Base-by-base conservation (phyloP, 2,329 filamentous ascomycete genomes). In the Sclerotinia spermophila region DNA sequence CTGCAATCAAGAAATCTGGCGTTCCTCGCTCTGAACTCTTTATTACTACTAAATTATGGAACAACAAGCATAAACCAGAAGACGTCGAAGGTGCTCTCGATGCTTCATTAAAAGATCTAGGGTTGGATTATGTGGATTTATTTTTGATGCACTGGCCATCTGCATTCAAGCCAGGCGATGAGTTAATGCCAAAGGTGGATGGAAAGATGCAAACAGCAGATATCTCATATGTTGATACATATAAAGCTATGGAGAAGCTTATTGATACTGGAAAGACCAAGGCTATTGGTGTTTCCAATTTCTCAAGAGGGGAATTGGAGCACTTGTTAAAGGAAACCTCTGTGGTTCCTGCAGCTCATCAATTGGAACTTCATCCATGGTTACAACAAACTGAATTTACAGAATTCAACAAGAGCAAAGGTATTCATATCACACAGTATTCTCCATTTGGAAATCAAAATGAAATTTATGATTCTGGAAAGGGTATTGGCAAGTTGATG, bases 91-190 rank as follows among this genome's bases (percentile, higher is more conserved):
- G 73, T 53, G 89, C 86, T 44, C 84, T 96, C 48, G 87, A 93
- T 75, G 89, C 90, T 84, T 92, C 89, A 76, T 83, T 96, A 79
- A 87, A 90, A 81, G 85, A 86, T 73, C 83, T 96, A 45, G 91
- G 92, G 2, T 83, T 96, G 65, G 90, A 93, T 75, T 95, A 96
- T 79, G 86, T 96, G 7, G 93, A 96, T 79, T 83, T 96, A 71
- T 93, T 88, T 79, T 85, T 96, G 48, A 87, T 96, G 83, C 93
- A 97, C 82, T 96, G 92, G 92, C 91, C 92, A 11, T 83, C 93
- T 59, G 88, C 91, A 64, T 89, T 94, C 87, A 95, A 94, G 82
- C 90, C 91, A 10, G 86, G 91, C 44, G 91, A 73, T 10, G 71
- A 75, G 11, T 55, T 74, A 17, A 73, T 78, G 59, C 76, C 76